phyloP scores from a whole-genome alignment of 2,329 filamentous ascomycete genomes.

The Pseudogymnoascus sp. region DNA sequence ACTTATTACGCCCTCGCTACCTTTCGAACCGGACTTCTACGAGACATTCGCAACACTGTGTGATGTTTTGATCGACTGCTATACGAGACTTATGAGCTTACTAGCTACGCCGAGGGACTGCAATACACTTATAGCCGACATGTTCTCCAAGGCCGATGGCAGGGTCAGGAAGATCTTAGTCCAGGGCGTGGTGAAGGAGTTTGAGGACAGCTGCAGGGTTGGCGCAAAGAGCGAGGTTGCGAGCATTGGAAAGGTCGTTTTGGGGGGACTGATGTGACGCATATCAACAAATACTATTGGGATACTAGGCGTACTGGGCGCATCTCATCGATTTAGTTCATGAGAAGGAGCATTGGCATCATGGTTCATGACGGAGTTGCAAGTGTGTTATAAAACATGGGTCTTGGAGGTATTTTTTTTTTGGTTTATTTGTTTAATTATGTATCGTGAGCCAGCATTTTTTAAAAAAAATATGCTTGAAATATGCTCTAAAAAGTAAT shows the following conservation, averaged over 20 bases:
- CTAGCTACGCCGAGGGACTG: slow-evolving; percentile 70
- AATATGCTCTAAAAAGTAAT: slow-evolving; percentile 1
- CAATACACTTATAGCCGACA: slow-evolving; percentile 63
- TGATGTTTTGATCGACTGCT: slow-evolving; percentile 90
- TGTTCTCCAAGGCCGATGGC: slow-evolving; percentile 84
- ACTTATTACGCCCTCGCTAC: slow-evolving; percentile 82
- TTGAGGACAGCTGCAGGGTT: slow-evolving; percentile 76
- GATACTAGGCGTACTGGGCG: slow-evolving; percentile 2
- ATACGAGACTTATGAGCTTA: slow-evolving; percentile 68
- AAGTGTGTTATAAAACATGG: slow-evolving; percentile 1
- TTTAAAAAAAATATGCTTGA: background rate
- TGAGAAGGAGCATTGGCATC: slow-evolving; percentile 6
- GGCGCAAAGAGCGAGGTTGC: slow-evolving; percentile 75
- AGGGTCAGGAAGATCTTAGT: slow-evolving; percentile 84
- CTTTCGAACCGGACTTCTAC: slow-evolving; percentile 95
- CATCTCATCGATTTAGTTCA: background rate
- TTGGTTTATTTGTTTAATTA: background rate
- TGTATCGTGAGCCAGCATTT: background rate
- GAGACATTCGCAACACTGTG: slow-evolving; percentile 94
- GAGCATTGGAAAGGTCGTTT: slow-evolving; percentile 79
- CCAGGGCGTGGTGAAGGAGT: slow-evolving; percentile 79
- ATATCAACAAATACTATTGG: background rate
- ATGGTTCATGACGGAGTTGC: slow-evolving; percentile 3
- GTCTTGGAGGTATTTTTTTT: slow-evolving; percentile 1
- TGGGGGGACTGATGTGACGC: slow-evolving; percentile 70